Evolutionary conservation across 2,329 filamentous ascomycete genomes (phyloP), one percentile per base, ranked within the genome.

Genomic region (Fonsecaea multimorphosa): DNA sequence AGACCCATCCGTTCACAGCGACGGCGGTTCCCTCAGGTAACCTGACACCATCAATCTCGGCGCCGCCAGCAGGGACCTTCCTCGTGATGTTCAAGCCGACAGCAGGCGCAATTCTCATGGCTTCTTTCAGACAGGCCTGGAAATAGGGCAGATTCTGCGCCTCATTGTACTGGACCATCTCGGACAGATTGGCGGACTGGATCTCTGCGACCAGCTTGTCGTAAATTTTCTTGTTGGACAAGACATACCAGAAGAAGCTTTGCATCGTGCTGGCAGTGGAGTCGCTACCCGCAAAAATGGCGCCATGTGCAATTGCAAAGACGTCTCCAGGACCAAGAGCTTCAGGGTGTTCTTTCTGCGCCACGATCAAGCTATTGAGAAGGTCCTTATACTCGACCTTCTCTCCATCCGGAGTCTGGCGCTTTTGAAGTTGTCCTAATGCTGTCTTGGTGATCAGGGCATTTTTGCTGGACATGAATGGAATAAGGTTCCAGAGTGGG

Each of bases 261-360:
- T 85, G 83, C 83, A 86, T 85, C 0, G 83, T 85, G 7, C 83
- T 85, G 11, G 86, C 85, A 0, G 86, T 87, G 0, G 85, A 86
- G 75, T 88, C 86, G 22, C 86, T 86, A 29, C 86, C 86, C 14
- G 75, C 76, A 16, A 74, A 72, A 16, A 72, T 86, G 0, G 84
- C 84, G 9, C 84, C 84, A 65, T 86, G 84, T 3, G 84, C 82
- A 4, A 86, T 82, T 7, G 84, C 83, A 75, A 86, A 86, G 2
- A 86, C 83, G 65, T 86, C 84, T 0, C 82, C 83, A 68, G 83
- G 81, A 7, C 75, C 69, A 65, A 86, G 85, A 54, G 73, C 77
- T 22, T 79, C 75, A 1, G 81, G 80, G 31, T 83, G 80, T 72
- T 84, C 83, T 32, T 84, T 72, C 68, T 86, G 84, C 0, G 83